Conservation (phyloP, 306 rosid species). For the Lupinus albus region DNA sequence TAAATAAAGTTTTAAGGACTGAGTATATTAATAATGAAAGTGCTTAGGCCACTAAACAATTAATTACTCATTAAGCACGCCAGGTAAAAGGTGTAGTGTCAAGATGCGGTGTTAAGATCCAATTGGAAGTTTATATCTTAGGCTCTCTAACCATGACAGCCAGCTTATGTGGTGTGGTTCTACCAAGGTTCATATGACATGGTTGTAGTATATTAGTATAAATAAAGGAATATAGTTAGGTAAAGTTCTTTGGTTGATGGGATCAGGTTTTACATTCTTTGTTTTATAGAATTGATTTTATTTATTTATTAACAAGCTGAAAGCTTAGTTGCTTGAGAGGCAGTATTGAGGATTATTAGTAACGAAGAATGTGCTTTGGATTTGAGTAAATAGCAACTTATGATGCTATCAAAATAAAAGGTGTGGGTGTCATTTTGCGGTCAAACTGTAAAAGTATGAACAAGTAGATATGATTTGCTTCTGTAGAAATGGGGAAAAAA, state of each 20-base stretch:
- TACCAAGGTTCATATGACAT: not conserved
- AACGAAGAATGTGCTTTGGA: not conserved
- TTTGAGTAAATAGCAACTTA: not conserved
- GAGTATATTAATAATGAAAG: not conserved
- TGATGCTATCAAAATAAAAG: not conserved
- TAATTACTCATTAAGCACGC: not conserved
- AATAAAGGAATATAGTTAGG: constrained; percentile 6
- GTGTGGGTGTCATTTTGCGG: not conserved
- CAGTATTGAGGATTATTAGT: not conserved
- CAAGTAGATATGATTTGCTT: not conserved
- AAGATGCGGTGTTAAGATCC: not conserved
- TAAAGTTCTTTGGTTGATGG: not conserved
- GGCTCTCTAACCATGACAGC: not conserved
- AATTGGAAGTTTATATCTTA: not conserved
- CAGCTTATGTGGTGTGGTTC: not conserved
- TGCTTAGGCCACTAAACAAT: constrained; percentile 3
- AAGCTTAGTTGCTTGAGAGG: constrained; percentile 2
- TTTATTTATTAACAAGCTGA: not conserved
- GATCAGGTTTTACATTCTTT: not conserved
- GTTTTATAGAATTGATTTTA: not conserved
- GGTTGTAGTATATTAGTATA: not conserved
- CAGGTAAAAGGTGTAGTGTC: constrained; percentile 2
- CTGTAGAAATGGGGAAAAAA: not conserved
- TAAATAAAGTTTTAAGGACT: not conserved
- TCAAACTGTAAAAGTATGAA: not conserved